phyloP scores from a whole-genome alignment of 2,329 filamentous ascomycete genomes.

The Colletotrichum trifolii region DNA sequence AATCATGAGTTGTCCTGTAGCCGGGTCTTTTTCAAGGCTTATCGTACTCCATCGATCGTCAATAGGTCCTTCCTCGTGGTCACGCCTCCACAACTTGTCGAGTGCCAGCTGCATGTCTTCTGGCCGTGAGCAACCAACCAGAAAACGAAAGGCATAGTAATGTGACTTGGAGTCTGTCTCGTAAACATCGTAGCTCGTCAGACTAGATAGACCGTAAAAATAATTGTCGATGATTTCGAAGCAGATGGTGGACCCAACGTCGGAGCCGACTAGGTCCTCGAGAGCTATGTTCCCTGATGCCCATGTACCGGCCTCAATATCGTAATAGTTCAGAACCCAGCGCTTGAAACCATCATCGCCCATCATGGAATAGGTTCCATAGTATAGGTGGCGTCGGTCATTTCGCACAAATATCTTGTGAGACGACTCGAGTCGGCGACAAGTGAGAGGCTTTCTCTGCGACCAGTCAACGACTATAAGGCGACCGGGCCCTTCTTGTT shows the following conservation, averaged over 20 bases:
- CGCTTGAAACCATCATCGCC: constrained; percentile 66
- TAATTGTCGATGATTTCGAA: constrained; percentile 75
- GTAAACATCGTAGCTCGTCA: constrained; percentile 69
- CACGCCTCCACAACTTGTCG: constrained; percentile 70
- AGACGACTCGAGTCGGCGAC: constrained; percentile 54
- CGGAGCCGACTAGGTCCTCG: constrained; percentile 69
- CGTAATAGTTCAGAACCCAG: constrained; percentile 70
- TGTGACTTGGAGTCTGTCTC: constrained; percentile 75
- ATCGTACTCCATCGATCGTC: constrained; percentile 80
- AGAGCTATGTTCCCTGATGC: constrained; percentile 61
- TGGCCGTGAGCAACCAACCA: constrained; percentile 58
- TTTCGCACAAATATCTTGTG: constrained; percentile 76
- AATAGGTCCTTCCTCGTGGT: constrained; percentile 76
- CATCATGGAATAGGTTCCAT: constrained; percentile 69
- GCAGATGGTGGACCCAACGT: constrained; percentile 74
- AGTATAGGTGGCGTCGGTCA: constrained; percentile 69
- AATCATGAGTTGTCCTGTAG: constrained; percentile 67
- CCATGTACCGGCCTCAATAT: constrained; percentile 55
- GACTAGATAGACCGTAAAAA: constrained; percentile 78
- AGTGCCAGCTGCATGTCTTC: constrained; percentile 51
- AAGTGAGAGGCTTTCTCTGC: constrained; percentile 51
- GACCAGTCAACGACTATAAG: constrained; percentile 63
- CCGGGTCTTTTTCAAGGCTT: constrained; percentile 69
- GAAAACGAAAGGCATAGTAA: constrained; percentile 75
- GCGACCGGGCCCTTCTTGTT: constrained; percentile 53